Percentiles rank a stretch among this genome's conserved stretches.
phyloP scores from a whole-genome alignment of 148 eudicot genomes.

The Heliamphora exappendiculata region DNA sequence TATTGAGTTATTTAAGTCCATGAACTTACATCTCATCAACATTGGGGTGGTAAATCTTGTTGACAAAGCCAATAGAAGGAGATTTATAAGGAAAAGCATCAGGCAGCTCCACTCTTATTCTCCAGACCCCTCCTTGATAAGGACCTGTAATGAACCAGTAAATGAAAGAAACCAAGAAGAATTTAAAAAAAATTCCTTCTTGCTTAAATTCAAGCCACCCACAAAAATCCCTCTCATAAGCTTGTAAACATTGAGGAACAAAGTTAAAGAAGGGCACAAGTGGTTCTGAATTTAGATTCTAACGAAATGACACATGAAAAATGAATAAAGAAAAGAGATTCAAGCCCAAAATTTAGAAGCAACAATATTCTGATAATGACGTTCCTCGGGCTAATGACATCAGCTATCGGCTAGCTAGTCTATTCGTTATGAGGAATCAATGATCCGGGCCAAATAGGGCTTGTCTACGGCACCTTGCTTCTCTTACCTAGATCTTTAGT shows the following conservation, averaged over 20 bases:
- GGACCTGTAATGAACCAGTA: constrained; percentile 48
- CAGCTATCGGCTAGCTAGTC: too few species aligned
- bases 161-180: background rate
- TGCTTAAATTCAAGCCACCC: background rate
- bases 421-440: too few species aligned
- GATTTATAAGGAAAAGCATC: constrained; percentile 95
- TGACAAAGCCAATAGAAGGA: constrained; percentile 78
- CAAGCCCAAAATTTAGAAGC: too few species aligned
- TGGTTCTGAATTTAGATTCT: too few species aligned
- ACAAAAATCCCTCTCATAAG: constrained; percentile 20
- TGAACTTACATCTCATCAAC: constrained; percentile 79
- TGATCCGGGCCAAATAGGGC: too few species aligned
- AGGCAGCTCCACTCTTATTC: constrained; percentile 77
- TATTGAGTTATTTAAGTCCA: background rate
- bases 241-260: constrained; percentile 5
- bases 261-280: constrained; percentile 33
- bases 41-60: constrained; percentile 92
- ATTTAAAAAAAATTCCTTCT: background rate
- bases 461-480: too few species aligned
- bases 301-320: too few species aligned
- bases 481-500: too few species aligned
- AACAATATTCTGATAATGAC: too few species aligned
- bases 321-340: too few species aligned
- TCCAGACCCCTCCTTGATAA: constrained; percentile 91
- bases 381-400: too few species aligned